These are phyloP conservation scores for Lentinula raphanica DNA, from an alignment of 768 basidiomycete species.

Conservation along the genomic window DNA sequence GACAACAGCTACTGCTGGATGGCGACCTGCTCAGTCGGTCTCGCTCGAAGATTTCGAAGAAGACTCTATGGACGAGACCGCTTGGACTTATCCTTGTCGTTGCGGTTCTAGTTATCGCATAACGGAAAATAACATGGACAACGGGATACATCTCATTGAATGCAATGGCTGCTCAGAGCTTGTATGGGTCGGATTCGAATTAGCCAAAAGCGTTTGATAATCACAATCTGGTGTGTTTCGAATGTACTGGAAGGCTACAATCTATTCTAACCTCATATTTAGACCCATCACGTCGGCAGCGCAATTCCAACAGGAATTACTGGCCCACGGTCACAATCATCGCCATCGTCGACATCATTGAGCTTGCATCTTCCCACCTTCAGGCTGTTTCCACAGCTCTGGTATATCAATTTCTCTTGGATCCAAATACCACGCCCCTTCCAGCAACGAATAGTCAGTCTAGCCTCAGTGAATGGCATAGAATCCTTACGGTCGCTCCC, in stretches of 20 bases:
- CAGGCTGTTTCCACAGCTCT: not conserved
- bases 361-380: not conserved
- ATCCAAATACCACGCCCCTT: constrained; percentile 10
- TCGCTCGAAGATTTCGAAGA: constrained; percentile 71
- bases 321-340: too few species aligned
- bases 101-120: constrained; percentile 69
- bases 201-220: constrained; percentile 14
- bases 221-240: not conserved
- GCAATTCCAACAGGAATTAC: too few species aligned
- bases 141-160: constrained; percentile 64
- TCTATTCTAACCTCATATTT: not conserved
- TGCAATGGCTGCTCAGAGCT: constrained; percentile 78
- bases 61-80: constrained; percentile 23
- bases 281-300: not conserved
- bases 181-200: constrained; percentile 82
- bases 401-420: constrained; percentile 1
- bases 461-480: not conserved
- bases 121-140: constrained; percentile 54
- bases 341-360: not conserved
- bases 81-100: constrained; percentile 62
- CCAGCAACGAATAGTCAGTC: not conserved
- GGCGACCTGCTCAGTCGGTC: constrained; percentile 71
- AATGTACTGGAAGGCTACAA: not conserved
- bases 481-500: constrained; percentile 28
- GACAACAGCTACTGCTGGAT: constrained; percentile 23